A percentile compares a stretch with the other conserved stretches of the same genome.
Conservation (phyloP, 2,329 filamentous ascomycete species). For the Xylaria sp. region DNA sequence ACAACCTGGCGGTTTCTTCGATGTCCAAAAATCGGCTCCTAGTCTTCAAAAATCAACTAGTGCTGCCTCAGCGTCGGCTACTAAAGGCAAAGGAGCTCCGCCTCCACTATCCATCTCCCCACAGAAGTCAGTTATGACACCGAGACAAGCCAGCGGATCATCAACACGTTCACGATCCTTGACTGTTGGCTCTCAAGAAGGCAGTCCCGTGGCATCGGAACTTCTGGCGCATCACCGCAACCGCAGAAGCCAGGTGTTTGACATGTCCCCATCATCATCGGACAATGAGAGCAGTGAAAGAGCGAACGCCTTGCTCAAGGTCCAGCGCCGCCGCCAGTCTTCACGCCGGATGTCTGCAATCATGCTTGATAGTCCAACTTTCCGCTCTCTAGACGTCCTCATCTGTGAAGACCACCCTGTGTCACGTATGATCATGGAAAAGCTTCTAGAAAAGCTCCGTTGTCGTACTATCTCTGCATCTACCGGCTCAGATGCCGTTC, state of each 20-base stretch:
- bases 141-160: conserved; percentile 69
- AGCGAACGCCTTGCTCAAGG: conserved; percentile 87
- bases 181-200: conserved; percentile 94
- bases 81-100: conserved; percentile 64
- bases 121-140: conserved; percentile 70
- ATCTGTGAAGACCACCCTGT: conserved; percentile 99
- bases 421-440: conserved; percentile 98
- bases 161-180: conserved; percentile 84
- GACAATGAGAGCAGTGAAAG: conserved; percentile 91
- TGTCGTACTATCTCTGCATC: conserved; percentile 93
- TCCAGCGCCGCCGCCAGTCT: conserved; percentile 93
- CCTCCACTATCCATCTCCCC: conserved; percentile 68
- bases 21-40: conserved; percentile 72
- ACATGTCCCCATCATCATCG: conserved; percentile 96
- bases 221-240: conserved; percentile 83
- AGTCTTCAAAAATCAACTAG: conserved; percentile 71
- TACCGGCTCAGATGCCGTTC: conserved; percentile 90
- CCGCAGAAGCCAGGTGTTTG: conserved; percentile 91
- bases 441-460: conserved; percentile 91
- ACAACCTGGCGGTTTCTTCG: conserved; percentile 77
- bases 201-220: conserved; percentile 77
- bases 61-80: conserved; percentile 64
- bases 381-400: conserved; percentile 90
- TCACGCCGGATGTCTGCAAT: conserved; percentile 95
- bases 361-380: conserved; percentile 84